phyloP scores from a whole-genome alignment of 306 rosid species.

The Pterocarpus santalinus region DNA sequence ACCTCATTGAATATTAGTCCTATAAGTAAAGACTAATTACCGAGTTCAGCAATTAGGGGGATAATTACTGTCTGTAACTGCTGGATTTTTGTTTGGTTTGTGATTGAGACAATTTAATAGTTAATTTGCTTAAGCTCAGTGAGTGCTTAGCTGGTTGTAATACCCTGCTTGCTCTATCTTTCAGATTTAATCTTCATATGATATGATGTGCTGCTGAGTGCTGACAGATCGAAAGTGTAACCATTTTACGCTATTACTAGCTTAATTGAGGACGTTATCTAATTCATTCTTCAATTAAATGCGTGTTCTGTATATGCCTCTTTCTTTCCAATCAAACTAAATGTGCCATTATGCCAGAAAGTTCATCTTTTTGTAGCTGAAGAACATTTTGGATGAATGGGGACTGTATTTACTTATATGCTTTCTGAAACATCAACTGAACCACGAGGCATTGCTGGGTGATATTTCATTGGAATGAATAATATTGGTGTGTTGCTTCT shows the following conservation, averaged over 20 bases:
- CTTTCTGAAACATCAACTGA: background rate
- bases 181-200: constrained; percentile 2
- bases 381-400: no score
- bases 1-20: background rate
- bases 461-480: constrained; percentile 3
- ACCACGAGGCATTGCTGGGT: background rate
- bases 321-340: background rate
- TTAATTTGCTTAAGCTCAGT: background rate
- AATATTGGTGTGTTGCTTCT: background rate
- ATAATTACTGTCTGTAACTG: background rate
- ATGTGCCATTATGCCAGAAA: background rate
- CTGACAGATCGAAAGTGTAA: background rate
- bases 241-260: background rate
- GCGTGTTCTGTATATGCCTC: constrained; percentile 5
- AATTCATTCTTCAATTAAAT: background rate
- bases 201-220: background rate
- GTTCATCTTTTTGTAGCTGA: no score
- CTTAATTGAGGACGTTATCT: background rate
- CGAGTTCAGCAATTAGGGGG: background rate
- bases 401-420: background rate
- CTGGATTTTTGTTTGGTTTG: background rate
- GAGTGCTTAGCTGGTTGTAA: background rate
- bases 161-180: background rate
- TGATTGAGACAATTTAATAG: background rate
- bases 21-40: background rate